Base-by-base conservation (phyloP, 2,329 filamentous ascomycete species). In the Microsporum canis region DNA sequence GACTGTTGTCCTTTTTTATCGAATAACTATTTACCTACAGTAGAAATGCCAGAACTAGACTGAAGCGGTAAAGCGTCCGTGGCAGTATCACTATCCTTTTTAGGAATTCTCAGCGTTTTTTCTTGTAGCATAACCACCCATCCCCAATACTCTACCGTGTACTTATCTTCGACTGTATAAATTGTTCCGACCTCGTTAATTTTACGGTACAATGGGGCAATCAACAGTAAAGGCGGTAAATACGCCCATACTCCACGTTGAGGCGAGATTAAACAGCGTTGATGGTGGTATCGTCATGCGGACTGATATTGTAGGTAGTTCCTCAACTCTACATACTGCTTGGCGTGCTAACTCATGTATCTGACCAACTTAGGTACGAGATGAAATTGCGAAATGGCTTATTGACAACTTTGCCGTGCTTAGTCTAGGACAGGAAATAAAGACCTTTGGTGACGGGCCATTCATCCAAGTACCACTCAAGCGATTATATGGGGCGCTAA, bases 301-400 rank as follows among this genome's bases (percentile, higher is more conserved):
- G 49, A 73, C 69, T 45, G 70, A 73, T 58, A 57, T 72, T 60
- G 71, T 74, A 66, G 36, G 63, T 56, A 27, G 17, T 29, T 12
- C 34, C 43, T 33, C 34, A 27, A 39, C 55, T 12, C 36, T 39
- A 55, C 10, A n/a, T 33, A 12, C 2, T 7, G 3, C 12, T 8
- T 41, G 3, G 31, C 8, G 36, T 27, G 17, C 51, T 55, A 27
- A 55, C 51, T 5, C 29, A 36, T 3, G 23, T 12, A 23, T 14
- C 45, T 31, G 51, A 6, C n/a, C 14, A 7, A 6, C 17, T 38
- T 41, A 74, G 73, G 68, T 76, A 8, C 69, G 72, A 12, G 68
- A 72, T 38, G 70, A 75, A 31, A 68, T 78, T 12, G 66, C 66
- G 12, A 62, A 71, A 53, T 77, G 72, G 71, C 64, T 77, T n/a